Evolutionary conservation across 2,329 filamentous ascomycete genomes (phyloP), one percentile per base, ranked within the genome.

Genomic region (Zalaria obscura): DNA sequence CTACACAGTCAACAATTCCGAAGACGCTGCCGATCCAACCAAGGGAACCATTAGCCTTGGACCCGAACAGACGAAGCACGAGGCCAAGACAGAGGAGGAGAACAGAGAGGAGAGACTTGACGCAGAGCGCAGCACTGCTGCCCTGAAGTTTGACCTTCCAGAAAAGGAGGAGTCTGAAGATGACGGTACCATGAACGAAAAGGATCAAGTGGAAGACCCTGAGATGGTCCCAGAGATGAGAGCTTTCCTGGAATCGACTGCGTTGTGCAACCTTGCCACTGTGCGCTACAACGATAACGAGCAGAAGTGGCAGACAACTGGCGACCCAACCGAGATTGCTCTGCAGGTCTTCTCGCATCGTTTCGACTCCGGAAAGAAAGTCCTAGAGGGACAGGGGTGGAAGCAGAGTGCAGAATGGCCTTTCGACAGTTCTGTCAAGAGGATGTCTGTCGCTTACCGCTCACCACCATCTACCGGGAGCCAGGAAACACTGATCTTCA

Each of bases 351-450:
- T 85, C 53, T 77, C 78, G 5, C 74, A 72, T 35, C 74, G 80
- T 8, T 85, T 85, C 54, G 51, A 49, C 42, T 62, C 64, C 8
- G 72, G 68, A 2, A 63, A 72, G 1, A 60, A 60, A 3, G 62
- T 71, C 0, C 51, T 64, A 27, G 29, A 32, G 29, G 29, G n/a
- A 32, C 7, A n/a, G 2, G 29, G 29, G 29, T 80, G 75, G 75
- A 64, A 61, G 18, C 67, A 80, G 48, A 61, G 78, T 25, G 74
- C 76, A 1, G 81, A 85, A 50, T 83, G 80, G 44, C 80, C 79
- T 0, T 86, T 85, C 47, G 80, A 85, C 53, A 83, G 79, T 0
- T 75, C 75, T 43, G 72, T 84, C 47, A 86, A 85, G 65, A 81
- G 78, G 51, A 85, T 85, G 80, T 81, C 78, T 0, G 78, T 83